These are phyloP conservation scores for Syzygium aromaticum DNA, from an alignment of 345 rosid genomes.

Conservation along the genomic window DNA sequence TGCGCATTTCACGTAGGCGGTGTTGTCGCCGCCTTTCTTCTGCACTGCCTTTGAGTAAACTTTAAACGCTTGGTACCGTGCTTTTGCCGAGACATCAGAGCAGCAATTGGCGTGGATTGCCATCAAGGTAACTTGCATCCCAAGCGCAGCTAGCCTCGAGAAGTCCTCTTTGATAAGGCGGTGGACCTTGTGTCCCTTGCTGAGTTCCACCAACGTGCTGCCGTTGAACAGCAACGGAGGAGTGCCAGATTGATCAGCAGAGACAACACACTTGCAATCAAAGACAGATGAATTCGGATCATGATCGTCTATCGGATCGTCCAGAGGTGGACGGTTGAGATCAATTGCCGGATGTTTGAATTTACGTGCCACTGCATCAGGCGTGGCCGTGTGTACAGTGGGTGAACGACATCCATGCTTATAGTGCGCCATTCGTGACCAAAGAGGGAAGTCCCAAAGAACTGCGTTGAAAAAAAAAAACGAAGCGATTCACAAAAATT, in stretches of 20 bases:
- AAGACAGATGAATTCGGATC: conserved; percentile 27
- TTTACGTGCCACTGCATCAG: not conserved
- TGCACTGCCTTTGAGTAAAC: conserved; percentile 37
- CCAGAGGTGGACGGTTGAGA: not conserved
- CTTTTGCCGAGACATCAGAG: conserved; percentile 23
- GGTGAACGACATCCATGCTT: not conserved
- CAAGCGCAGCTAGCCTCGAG: conserved; percentile 29
- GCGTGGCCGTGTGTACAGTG: not conserved
- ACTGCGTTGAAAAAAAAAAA: not conserved
- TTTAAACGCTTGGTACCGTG: conserved; percentile 47
- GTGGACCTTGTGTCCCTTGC: conserved; percentile 37
- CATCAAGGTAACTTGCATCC: conserved; percentile 22
- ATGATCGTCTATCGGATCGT: not conserved
- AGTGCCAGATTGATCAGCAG: not conserved
- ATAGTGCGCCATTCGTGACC: not conserved
- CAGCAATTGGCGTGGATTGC: conserved; percentile 35
- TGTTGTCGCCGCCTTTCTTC: conserved; percentile 32
- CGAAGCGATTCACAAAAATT: not conserved
- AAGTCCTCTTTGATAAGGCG: conserved; percentile 38
- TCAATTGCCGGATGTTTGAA: not conserved
- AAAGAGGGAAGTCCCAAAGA: not conserved
- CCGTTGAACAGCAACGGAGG: not conserved
- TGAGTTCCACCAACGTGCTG: conserved; percentile 24
- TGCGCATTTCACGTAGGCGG: conserved; percentile 47
- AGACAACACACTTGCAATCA: conserved; percentile 42